Conservation (phyloP, 371 early-diverging fungal genomes). For the Vairimorpha necatrix region DNA sequence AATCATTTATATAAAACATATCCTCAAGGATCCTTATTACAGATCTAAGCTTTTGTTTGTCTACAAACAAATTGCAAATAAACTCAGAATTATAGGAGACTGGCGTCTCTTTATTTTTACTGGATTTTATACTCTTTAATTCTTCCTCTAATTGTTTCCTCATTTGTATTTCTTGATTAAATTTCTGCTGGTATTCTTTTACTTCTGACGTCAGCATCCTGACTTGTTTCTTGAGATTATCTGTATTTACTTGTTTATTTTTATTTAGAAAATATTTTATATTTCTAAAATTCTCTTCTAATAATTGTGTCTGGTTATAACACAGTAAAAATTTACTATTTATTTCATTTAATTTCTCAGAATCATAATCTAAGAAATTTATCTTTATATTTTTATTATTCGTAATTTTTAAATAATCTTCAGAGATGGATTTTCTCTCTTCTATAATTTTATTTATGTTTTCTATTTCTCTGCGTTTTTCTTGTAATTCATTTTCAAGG, state of each 20-base stretch:
- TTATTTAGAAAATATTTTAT: not conserved
- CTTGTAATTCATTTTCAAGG: not conserved
- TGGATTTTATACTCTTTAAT: slow-evolving; percentile 24
- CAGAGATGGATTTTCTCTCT: not conserved
- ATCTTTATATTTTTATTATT: slow-evolving; percentile 16
- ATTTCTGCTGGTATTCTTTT: slow-evolving; percentile 54
- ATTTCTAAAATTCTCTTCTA: not conserved
- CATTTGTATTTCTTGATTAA: slow-evolving; percentile 44
- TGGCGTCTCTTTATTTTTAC: not conserved
- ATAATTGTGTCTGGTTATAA: not conserved
- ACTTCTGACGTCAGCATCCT: slow-evolving; percentile 45
- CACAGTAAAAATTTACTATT: not conserved
- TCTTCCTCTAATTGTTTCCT: slow-evolving; percentile 51
- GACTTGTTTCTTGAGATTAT: slow-evolving; percentile 53
- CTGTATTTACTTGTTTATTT: slow-evolving; percentile 6
- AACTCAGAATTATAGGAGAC: slow-evolving; percentile 16
- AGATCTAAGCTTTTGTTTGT: not conserved
- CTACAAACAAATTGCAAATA: slow-evolving; percentile 1
- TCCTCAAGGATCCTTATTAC: slow-evolving; percentile 24
- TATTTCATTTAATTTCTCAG: not conserved
- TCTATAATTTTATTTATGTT: not conserved
- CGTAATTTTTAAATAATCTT: not conserved
- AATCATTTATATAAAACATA: slow-evolving; percentile 13
- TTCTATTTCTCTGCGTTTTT: not conserved
- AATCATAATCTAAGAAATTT: not conserved